phyloP scores from a whole-genome alignment of 257 asterid species.

The Rehmannia glutinosa region DNA sequence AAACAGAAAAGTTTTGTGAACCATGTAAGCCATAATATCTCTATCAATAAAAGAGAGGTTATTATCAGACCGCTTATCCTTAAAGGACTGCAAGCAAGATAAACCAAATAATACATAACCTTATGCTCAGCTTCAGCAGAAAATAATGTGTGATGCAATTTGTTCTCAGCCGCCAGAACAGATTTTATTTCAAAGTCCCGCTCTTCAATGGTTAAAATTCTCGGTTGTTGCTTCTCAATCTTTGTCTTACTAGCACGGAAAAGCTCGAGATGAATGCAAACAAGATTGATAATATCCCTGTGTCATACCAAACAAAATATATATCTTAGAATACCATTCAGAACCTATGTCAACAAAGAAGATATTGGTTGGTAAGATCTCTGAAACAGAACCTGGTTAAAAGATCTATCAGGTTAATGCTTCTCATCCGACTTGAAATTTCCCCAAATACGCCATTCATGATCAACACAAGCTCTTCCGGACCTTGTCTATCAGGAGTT shows the following conservation, averaged over 20 bases:
- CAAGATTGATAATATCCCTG: slow-evolving; percentile 70
- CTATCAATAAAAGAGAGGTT: no score
- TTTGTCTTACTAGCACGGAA: slow-evolving; percentile 62
- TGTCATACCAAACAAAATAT: slow-evolving; percentile 29
- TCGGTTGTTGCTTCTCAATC: slow-evolving; percentile 55
- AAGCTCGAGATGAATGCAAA: slow-evolving; percentile 67
- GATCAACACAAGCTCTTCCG: slow-evolving; percentile 86
- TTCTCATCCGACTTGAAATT: slow-evolving; percentile 79
- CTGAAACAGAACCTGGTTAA: slow-evolving; percentile 61
- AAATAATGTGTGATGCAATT: slow-evolving; percentile 86
- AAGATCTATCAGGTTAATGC: slow-evolving; percentile 80
- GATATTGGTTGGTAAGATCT: slow-evolving; percentile 23
- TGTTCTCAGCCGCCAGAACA: slow-evolving; percentile 77
- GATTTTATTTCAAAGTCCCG: slow-evolving; percentile 59
- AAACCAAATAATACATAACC: slow-evolving; percentile 41
- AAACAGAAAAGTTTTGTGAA: no score
- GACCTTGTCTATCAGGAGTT: slow-evolving; percentile 87
- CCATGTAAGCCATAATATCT: no score
- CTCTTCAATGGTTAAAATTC: slow-evolving; percentile 59
- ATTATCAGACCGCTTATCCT: no score
- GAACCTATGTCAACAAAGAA: slow-evolving; percentile 8
- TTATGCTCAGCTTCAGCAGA: slow-evolving; percentile 98
- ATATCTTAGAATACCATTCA: slow-evolving; percentile 17
- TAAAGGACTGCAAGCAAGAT: slow-evolving; percentile 12
- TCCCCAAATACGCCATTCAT: slow-evolving; percentile 84